phyloP scores from a whole-genome alignment of 1,139 yeast species.

The Pichia sp. region DNA sequence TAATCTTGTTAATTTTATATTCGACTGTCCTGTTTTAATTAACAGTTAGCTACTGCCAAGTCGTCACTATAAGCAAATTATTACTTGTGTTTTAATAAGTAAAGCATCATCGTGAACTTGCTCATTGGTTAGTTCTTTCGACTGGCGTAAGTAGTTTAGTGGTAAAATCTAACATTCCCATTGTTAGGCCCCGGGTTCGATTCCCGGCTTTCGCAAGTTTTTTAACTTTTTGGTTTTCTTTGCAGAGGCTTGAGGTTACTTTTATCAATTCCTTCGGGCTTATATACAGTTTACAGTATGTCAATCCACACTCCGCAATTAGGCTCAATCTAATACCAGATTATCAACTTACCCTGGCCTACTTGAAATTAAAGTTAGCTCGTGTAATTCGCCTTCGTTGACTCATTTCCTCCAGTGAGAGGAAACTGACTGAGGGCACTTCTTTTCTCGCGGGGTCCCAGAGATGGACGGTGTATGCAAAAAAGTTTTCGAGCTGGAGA shows the following conservation, averaged over 20 bases:
- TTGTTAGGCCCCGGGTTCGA: conserved; percentile 19
- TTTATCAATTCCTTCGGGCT: too few relatives aligned
- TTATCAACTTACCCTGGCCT: too few relatives aligned
- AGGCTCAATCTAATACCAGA: too few relatives aligned
- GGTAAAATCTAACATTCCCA: conserved; percentile 18
- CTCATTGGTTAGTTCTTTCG: background rate
- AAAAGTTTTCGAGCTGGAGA: background rate
- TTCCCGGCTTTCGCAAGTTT: conserved; percentile 16
- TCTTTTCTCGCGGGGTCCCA: background rate
- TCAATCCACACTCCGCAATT: too few relatives aligned
- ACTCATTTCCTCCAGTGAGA: background rate
- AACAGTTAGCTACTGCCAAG: too few relatives aligned
- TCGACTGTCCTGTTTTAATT: too few relatives aligned
- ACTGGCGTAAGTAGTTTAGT: conserved; percentile 16
- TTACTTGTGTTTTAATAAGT: too few relatives aligned
- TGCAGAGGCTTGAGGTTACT: background rate
- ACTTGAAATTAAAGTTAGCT: too few relatives aligned
- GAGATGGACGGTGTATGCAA: background rate
- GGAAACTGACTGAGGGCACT: background rate
- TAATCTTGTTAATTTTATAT: too few relatives aligned
- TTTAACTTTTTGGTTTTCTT: background rate
- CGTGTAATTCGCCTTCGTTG: background rate
- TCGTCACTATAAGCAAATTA: too few relatives aligned
- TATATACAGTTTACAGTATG: too few relatives aligned
- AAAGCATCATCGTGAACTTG: too few relatives aligned